Evolutionary conservation across 192 early-diverging fungal genomes (phyloP).

Genomic region (Chytriomyces sp.): DNA sequence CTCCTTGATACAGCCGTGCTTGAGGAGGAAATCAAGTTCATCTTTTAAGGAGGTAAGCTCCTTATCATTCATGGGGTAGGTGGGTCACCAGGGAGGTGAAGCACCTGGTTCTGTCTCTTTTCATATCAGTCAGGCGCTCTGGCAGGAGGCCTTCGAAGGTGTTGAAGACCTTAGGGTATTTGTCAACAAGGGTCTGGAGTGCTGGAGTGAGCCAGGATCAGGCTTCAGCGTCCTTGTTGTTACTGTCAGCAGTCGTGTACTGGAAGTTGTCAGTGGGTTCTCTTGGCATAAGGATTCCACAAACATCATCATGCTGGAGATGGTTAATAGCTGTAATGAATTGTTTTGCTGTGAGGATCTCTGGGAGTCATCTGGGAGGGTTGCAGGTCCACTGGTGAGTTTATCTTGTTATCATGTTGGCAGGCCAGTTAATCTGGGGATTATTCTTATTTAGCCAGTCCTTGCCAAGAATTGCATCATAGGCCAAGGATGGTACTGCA

Average conservation of each 20-base stretch:
- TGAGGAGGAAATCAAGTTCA: conserved; percentile 2
- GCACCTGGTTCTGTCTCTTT: not conserved
- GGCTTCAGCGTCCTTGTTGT: too few species aligned
- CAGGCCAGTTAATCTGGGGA: conserved; percentile 1
- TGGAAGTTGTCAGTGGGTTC: not conserved
- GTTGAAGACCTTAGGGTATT: not conserved
- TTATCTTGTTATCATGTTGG: not conserved
- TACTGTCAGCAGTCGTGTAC: too few species aligned
- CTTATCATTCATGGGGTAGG: conserved; percentile 2
- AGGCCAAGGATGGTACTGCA: conserved; percentile 10
- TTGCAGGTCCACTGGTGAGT: not conserved
- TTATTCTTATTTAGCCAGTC: conserved; percentile 11
- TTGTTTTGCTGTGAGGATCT: not conserved
- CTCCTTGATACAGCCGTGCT: not conserved
- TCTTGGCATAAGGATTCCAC: not conserved
- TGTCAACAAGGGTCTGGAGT: too few species aligned
- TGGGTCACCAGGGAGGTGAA: not conserved
- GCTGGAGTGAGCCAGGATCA: not conserved
- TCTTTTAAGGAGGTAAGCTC: conserved; percentile 15
- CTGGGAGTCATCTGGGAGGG: too few species aligned
- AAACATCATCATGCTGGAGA: not conserved
- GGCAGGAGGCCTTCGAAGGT: conserved; percentile 1
- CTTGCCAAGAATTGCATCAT: conserved; percentile 21
- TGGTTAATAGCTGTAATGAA: not conserved
- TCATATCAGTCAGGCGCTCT: not conserved